Evolutionary conservation across 768 basidiomycete genomes (phyloP).

Genomic region (Amanita thiersii): DNA sequence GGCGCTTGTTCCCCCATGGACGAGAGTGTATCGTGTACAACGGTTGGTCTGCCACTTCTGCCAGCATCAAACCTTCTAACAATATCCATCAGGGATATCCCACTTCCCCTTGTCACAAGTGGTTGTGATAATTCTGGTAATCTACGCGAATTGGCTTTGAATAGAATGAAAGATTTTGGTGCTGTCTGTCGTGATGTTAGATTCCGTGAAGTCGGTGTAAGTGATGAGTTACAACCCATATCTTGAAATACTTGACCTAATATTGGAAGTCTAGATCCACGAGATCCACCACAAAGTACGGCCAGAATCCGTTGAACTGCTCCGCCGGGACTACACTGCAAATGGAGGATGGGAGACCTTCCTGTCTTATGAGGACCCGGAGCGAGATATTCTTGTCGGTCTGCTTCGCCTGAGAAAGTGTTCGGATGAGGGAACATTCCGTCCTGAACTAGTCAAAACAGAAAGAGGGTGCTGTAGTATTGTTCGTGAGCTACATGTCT

Average conservation of each 20-base stretch:
- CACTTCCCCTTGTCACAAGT: slow-evolving; percentile 90
- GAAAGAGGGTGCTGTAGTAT: slow-evolving; percentile 82
- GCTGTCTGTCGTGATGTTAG: slow-evolving; percentile 96
- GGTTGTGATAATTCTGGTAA: slow-evolving; percentile 98
- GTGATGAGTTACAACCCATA: slow-evolving; percentile 20
- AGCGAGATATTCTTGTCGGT: slow-evolving; percentile 92
- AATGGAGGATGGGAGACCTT: slow-evolving; percentile 99
- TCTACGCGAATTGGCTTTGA: slow-evolving; percentile 89
- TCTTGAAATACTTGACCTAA: slow-evolving; percentile 8
- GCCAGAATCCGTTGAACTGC: slow-evolving; percentile 90
- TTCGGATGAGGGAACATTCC: slow-evolving; percentile 94
- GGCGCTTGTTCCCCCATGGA: slow-evolving; percentile 97
- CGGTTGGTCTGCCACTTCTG: slow-evolving; percentile 38
- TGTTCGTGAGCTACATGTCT: slow-evolving; percentile 94
- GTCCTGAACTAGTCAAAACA: slow-evolving; percentile 77
- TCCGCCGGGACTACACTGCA: slow-evolving; percentile 91
- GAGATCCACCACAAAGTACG: slow-evolving; percentile 98
- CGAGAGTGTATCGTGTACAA: slow-evolving; percentile 95
- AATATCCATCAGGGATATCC: slow-evolving; percentile 69
- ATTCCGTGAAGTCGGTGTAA: slow-evolving; percentile 94
- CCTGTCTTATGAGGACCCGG: slow-evolving; percentile 97
- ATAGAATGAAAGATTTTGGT: slow-evolving; percentile 98
- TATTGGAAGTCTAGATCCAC: slow-evolving; percentile 62
- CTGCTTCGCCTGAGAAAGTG: slow-evolving; percentile 89
- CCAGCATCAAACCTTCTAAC: slow-evolving; percentile 1